These are phyloP conservation scores for Oryza longistaminata DNA, from an alignment of 176 grass and related monocot species.

Conservation along the genomic window DNA sequence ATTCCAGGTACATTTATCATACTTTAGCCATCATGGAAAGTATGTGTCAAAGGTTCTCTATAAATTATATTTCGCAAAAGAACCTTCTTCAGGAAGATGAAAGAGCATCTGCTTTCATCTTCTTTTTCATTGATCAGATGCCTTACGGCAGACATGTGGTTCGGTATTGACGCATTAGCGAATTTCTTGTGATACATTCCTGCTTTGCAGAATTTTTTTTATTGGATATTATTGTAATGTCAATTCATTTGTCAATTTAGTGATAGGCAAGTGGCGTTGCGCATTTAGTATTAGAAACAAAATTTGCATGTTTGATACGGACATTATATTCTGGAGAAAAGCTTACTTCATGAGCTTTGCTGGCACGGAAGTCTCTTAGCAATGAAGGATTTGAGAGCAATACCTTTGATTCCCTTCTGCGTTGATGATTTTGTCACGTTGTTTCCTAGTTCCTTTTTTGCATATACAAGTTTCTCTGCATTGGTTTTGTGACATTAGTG, in stretches of 20 bases:
- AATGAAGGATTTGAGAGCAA: slow-evolving; percentile 28
- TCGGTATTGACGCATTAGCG: slow-evolving; percentile 61
- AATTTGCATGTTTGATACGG: slow-evolving; percentile 50
- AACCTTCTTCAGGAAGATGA: slow-evolving; percentile 71
- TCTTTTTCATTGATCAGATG: slow-evolving; percentile 67
- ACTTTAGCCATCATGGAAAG: slow-evolving; percentile 67
- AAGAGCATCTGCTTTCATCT: slow-evolving; percentile 74
- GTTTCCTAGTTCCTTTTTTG: slow-evolving; percentile 49
- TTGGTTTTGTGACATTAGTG: slow-evolving; percentile 30
- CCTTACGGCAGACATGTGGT: slow-evolving; percentile 76
- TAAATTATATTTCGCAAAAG: slow-evolving; percentile 44
- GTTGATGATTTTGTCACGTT: slow-evolving; percentile 38
- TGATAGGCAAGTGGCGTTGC: slow-evolving; percentile 41
- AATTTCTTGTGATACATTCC: slow-evolving; percentile 53
- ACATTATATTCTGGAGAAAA: slow-evolving; percentile 52
- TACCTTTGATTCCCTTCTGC: slow-evolving; percentile 41
- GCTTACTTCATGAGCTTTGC: slow-evolving; percentile 24
- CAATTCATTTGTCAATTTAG: slow-evolving; percentile 47
- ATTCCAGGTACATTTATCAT: slow-evolving; percentile 63
- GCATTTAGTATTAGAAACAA: slow-evolving; percentile 51
- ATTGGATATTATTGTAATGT: slow-evolving; percentile 22
- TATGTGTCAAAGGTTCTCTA: slow-evolving; percentile 47
- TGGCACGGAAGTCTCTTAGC: slow-evolving; percentile 32
- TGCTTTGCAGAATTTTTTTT: slow-evolving; percentile 33
- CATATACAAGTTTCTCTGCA: slow-evolving; percentile 34